Conservation (phyloP, 768 basidiomycete genomes). For the Galerina sulciceps region DNA sequence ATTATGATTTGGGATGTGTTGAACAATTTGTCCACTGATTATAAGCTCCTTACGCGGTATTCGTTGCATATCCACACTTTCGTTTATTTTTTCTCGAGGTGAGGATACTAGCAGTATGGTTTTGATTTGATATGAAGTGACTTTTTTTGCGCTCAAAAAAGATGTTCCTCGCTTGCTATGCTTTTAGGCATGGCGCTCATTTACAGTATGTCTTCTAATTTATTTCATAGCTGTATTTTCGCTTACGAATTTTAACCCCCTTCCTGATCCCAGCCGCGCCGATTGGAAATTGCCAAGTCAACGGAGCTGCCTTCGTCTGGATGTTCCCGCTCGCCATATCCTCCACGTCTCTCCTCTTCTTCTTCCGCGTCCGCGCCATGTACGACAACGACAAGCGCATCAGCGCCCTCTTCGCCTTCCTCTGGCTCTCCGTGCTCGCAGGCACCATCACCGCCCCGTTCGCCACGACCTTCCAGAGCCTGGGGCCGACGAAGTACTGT, state of each 20-base stretch:
- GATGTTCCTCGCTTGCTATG: background rate
- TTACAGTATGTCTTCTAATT: background rate
- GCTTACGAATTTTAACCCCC: background rate
- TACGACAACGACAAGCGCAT: slow-evolving; percentile 19
- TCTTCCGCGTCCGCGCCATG: slow-evolving; percentile 24
- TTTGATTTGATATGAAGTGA: too few species aligned
- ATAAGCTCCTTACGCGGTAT: background rate
- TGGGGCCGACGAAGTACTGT: slow-evolving; percentile 23
- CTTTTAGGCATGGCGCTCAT: background rate
- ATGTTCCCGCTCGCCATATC: slow-evolving; percentile 19
- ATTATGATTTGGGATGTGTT: slow-evolving; percentile 1
- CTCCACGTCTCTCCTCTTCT: slow-evolving; percentile 24
- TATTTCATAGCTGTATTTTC: background rate
- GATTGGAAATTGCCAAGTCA: slow-evolving; percentile 1
- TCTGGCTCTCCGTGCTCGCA: slow-evolving; percentile 29
- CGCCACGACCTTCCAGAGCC: slow-evolving; percentile 6
- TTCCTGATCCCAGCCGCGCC: slow-evolving; percentile 2
- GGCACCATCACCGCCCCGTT: slow-evolving; percentile 22
- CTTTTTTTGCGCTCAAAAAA: background rate
- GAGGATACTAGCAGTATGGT: background rate
- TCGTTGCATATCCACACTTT: background rate
- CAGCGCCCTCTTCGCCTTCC: slow-evolving; percentile 21
- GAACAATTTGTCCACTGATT: background rate
- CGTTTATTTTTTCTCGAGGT: slow-evolving; percentile 2
- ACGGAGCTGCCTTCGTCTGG: background rate